These are phyloP conservation scores for Lactarius hengduanensis DNA, from an alignment of 768 basidiomycete species.

Conservation along the genomic window DNA sequence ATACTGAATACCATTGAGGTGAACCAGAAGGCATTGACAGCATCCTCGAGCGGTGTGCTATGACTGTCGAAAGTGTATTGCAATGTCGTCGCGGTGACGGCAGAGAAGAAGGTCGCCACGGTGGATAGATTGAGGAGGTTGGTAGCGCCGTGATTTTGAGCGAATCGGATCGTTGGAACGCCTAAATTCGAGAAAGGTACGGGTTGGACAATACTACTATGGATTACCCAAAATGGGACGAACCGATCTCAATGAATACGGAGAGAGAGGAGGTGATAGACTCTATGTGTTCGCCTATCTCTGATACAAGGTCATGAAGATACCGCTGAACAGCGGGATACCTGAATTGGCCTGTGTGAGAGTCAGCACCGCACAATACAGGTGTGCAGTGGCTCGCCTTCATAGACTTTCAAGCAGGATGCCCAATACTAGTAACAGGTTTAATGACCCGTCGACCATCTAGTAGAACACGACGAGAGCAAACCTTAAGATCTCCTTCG, in stretches of 20 bases:
- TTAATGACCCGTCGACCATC: not conserved
- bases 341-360: conserved; percentile 58
- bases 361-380: conserved; percentile 8
- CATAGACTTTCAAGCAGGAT: conserved; percentile 64
- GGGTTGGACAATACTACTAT: not conserved
- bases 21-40: conserved; percentile 75
- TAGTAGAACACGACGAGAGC: conserved; percentile 25
- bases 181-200: conserved; percentile 39
- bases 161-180: conserved; percentile 74
- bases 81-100: conserved; percentile 69
- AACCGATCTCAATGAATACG: conserved; percentile 76
- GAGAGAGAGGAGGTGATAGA: conserved; percentile 64
- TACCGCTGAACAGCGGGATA: conserved; percentile 72
- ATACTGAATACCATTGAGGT: conserved; percentile 74
- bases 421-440: conserved; percentile 60
- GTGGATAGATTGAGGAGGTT: conserved; percentile 74
- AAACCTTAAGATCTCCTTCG: conserved; percentile 66
- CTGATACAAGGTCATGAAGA: conserved; percentile 68
- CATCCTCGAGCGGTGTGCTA: conserved; percentile 41
- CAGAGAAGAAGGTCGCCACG: conserved; percentile 76
- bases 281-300: conserved; percentile 74
- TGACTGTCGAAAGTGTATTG: conserved; percentile 61
- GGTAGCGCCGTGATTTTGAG: conserved; percentile 67
- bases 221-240: conserved; percentile 32
- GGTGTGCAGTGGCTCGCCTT: conserved; percentile 40